Percentiles rank a stretch among this genome's conserved stretches.
phyloP scores from a whole-genome alignment of 805 yeast genomes.

The Candida gorgasii region DNA sequence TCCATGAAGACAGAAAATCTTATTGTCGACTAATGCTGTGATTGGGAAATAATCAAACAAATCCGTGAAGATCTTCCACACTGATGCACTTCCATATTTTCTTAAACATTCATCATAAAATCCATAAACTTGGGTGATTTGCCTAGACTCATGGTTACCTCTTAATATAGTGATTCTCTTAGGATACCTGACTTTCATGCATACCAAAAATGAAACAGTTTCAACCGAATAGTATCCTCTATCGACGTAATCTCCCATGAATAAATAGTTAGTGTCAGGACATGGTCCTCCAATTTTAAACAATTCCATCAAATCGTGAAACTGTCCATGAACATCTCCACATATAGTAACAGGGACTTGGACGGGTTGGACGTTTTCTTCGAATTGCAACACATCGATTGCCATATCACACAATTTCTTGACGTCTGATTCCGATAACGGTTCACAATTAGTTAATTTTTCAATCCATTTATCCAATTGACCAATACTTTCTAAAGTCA shows the following conservation, averaged over 20 bases:
- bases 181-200: slow-evolving; percentile 91
- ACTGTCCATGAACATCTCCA: slow-evolving; percentile 97
- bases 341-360: slow-evolving; percentile 95
- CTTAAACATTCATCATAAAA: slow-evolving; percentile 94
- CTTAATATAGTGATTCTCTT: slow-evolving; percentile 87
- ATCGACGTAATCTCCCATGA: slow-evolving; percentile 78
- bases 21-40: slow-evolving; percentile 88
- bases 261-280: slow-evolving; percentile 49
- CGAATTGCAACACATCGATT: slow-evolving; percentile 84
- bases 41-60: slow-evolving; percentile 90
- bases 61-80: slow-evolving; percentile 91
- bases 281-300: slow-evolving; percentile 81
- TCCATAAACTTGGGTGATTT: slow-evolving; percentile 94
- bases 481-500: slow-evolving; percentile 48
- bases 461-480: slow-evolving; percentile 90
- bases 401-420: slow-evolving; percentile 85
- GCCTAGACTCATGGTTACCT: slow-evolving; percentile 95
- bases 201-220: slow-evolving; percentile 83
- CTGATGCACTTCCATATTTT: slow-evolving; percentile 89
- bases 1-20: slow-evolving; percentile 90
- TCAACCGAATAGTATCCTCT: slow-evolving; percentile 90
- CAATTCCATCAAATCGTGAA: slow-evolving; percentile 90
- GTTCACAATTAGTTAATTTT: slow-evolving; percentile 74
- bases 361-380: slow-evolving; percentile 94
- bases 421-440: slow-evolving; percentile 78